Conservation (phyloP, 2,329 filamentous ascomycete genomes). For the Rhinocladiella mackenziei region DNA sequence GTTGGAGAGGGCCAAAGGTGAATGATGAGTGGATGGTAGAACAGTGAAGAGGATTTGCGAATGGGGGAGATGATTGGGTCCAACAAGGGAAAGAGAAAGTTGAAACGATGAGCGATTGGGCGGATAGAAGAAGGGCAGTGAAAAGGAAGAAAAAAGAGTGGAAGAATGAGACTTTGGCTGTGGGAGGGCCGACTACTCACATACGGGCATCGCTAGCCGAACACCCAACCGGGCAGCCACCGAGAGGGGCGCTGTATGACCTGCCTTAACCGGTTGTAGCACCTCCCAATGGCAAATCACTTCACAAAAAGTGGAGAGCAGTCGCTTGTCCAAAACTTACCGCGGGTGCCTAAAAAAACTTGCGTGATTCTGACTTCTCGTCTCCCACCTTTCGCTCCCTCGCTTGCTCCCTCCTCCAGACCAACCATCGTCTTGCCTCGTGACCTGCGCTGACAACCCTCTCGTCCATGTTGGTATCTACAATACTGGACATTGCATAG, state of each 20-base stretch:
- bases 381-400: too few species aligned
- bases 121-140: slow-evolving; percentile 17
- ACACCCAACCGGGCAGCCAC: background rate
- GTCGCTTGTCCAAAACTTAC: too few species aligned
- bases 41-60: background rate
- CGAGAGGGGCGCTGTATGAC: too few species aligned
- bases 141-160: slow-evolving; percentile 14
- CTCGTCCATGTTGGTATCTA: too few species aligned
- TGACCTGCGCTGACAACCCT: too few species aligned
- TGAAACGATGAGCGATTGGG: slow-evolving; percentile 26
- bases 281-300: too few species aligned
- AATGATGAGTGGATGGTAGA: slow-evolving; percentile 14
- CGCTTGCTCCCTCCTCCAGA: background rate
- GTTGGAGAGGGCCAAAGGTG: too few species aligned
- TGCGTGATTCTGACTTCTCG: too few species aligned
- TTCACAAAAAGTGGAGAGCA: too few species aligned
- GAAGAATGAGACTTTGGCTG: slow-evolving; percentile 10
- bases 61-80: slow-evolving; percentile 25
- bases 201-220: background rate
- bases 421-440: slow-evolving; percentile 17
- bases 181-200: background rate
- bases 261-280: slow-evolving; percentile 2
- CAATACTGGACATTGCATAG: too few species aligned
- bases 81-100: slow-evolving; percentile 11
- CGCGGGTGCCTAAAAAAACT: too few species aligned